Base-by-base conservation (phyloP, 179 eudicot genomes). In the Actinidia chinensis region DNA sequence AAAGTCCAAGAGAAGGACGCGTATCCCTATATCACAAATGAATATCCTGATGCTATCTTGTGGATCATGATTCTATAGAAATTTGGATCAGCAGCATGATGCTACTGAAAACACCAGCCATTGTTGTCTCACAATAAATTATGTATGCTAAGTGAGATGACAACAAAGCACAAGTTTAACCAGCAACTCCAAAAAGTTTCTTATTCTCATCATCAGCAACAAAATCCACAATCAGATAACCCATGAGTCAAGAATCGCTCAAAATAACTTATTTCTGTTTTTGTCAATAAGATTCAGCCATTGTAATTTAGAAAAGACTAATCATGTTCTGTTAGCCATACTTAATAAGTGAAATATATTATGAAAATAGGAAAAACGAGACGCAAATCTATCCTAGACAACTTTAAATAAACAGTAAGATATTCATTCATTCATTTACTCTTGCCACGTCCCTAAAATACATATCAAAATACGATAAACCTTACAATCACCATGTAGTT, bases 121-220 rank as follows among this genome's bases (percentile, higher is more conserved):
- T n/a, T 44, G 22, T 14, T 68, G 51, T 68, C n/a, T 68, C 14
- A 43, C 33, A 50, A n/a, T n/a, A 9, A 43, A 40, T 44, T 66
- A 43, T 12, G 11, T 28, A 28, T 36, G n/a, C 44, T 33, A 15
- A 36, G 4, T 15, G 48, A 66, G 8, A 64, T 14, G 23, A 66
- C 43, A 36, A 40, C 47, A 66, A 8, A 66, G 70, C 20, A 36
- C 70, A 66, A 66, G 42, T 66, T 15, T 40, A 66, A 40, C 44
- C 43, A 66, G 70, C 47, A 40, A 46, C 44, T 6, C n/a, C 42
- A 40, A 66, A 40, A 13, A 68, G 72, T 68, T 20, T 68, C 72
- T 44, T 68, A 10, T 68, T 68, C 72, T 22, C 54, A 68, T 68
- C 28, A 68, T 44, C 17, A 17, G 28, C 54, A 44, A 10, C 72